These are phyloP conservation scores for Chrysanthemum makinoi DNA, from an alignment of 129 eudicot species.

Conservation along the genomic window DNA sequence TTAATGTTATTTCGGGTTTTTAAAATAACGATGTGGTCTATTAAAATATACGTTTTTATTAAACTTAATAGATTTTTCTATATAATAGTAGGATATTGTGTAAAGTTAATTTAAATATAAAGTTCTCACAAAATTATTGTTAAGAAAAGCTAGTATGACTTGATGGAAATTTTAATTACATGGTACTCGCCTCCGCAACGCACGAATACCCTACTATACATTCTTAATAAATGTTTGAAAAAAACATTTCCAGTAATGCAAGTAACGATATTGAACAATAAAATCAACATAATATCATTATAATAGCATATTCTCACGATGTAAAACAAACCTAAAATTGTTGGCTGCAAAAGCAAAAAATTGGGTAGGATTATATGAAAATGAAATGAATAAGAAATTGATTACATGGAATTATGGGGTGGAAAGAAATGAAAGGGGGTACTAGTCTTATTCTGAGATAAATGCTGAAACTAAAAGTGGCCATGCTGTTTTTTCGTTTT, in stretches of 20 bases:
- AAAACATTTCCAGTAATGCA: background rate
- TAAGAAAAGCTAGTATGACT: too few species aligned
- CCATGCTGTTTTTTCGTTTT: constrained; percentile 27
- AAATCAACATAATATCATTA: background rate
- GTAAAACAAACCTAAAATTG: constrained; percentile 17
- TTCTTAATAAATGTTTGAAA: too few species aligned
- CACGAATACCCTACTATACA: too few species aligned
- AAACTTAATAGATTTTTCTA: too few species aligned
- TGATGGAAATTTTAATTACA: too few species aligned
- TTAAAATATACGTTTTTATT: too few species aligned
- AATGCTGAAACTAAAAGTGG: constrained; percentile 23
- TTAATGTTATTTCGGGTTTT: too few species aligned
- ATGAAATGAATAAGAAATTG: constrained; percentile 12
- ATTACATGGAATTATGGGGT: constrained; percentile 7
- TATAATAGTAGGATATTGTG: too few species aligned
- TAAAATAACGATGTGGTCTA: too few species aligned
- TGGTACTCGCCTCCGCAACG: too few species aligned
- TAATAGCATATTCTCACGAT: background rate
- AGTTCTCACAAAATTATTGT: too few species aligned
- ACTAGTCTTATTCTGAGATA: background rate
- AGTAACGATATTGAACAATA: background rate
- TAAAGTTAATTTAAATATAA: too few species aligned
- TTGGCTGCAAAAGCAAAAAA: background rate
- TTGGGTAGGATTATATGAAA: constrained; percentile 3
- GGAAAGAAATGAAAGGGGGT: constrained; percentile 1